phyloP scores from a whole-genome alignment of 1,139 yeast genomes.

The Zhuliangozyma parablackwelliae region DNA sequence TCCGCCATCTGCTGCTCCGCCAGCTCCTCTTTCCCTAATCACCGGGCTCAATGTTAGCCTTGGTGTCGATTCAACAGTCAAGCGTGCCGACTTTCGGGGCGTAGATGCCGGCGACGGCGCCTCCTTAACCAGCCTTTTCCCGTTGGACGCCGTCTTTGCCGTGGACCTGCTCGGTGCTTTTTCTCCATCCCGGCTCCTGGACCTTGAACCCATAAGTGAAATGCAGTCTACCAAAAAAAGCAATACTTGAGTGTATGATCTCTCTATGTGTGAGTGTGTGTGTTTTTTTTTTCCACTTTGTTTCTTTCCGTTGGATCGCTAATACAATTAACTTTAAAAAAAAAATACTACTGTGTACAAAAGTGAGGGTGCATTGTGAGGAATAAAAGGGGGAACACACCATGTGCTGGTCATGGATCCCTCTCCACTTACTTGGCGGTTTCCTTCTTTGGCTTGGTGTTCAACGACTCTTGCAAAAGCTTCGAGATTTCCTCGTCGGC shows the following conservation, averaged over 20 bases:
- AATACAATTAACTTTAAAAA: too few species aligned
- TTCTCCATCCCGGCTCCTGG: slow-evolving; percentile 3
- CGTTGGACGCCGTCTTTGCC: too few species aligned
- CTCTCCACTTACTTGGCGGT: slow-evolving; percentile 8
- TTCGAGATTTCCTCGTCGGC: slow-evolving; percentile 49
- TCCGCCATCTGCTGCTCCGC: neutral
- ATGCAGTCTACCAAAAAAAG: too few species aligned
- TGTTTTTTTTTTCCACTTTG: too few species aligned
- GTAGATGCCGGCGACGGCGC: neutral
- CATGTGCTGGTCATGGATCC: too few species aligned
- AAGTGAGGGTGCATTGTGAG: too few species aligned
- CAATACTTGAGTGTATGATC: too few species aligned
- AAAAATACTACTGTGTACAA: too few species aligned
- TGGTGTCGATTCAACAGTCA: slow-evolving; percentile 4
- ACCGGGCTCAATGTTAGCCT: slow-evolving; percentile 10
- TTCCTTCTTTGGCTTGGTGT: slow-evolving; percentile 47
- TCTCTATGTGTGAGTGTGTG: too few species aligned
- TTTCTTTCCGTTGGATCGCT: too few species aligned
- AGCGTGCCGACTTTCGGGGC: slow-evolving; percentile 2
- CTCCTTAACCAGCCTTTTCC: neutral
- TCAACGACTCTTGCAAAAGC: slow-evolving; percentile 50
- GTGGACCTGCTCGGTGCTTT: too few species aligned
- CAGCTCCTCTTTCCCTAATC: slow-evolving; percentile 3
- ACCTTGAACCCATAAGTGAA: slow-evolving; percentile 3
- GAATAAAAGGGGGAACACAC: too few species aligned